Evolutionary conservation across 495 filamentous ascomycete genomes (phyloP).

Genomic region (Penicillium simplicissimum): DNA sequence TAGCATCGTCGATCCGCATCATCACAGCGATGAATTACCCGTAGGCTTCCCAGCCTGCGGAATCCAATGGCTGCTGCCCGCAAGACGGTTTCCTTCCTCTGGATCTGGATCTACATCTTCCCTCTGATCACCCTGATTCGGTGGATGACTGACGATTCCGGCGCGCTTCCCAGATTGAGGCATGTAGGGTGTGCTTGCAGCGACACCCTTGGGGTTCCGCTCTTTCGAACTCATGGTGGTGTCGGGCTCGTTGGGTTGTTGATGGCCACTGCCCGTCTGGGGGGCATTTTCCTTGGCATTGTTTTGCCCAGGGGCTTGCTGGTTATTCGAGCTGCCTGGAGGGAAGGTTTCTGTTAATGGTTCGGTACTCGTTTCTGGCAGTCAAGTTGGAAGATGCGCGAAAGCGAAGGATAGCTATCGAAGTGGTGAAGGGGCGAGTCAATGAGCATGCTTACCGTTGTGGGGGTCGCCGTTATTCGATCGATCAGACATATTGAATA

Average conservation of each 20-base stretch:
- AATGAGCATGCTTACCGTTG: background rate
- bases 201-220: background rate
- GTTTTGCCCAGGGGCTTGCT: background rate
- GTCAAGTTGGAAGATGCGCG: background rate
- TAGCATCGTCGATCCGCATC: no score
- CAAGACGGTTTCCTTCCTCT: background rate
- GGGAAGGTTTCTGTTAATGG: background rate
- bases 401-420: background rate
- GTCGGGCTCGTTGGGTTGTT: background rate
- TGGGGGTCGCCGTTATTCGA: background rate
- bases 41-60: slow-evolving; percentile 1
- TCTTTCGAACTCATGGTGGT: background rate
- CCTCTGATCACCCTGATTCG: background rate
- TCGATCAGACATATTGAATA: slow-evolving; percentile 3
- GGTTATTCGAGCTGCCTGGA: background rate
- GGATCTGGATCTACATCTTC: background rate
- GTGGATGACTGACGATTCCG: background rate
- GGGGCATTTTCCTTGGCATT: background rate
- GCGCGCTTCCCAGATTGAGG: background rate
- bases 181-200: background rate
- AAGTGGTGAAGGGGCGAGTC: background rate
- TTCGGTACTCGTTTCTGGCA: background rate
- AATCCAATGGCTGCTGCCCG: background rate
- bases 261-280: background rate
- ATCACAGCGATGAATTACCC: background rate